Evolutionary conservation across 2,329 filamentous ascomycete species (phyloP).

Genomic region (Colletotrichum godetiae): DNA sequence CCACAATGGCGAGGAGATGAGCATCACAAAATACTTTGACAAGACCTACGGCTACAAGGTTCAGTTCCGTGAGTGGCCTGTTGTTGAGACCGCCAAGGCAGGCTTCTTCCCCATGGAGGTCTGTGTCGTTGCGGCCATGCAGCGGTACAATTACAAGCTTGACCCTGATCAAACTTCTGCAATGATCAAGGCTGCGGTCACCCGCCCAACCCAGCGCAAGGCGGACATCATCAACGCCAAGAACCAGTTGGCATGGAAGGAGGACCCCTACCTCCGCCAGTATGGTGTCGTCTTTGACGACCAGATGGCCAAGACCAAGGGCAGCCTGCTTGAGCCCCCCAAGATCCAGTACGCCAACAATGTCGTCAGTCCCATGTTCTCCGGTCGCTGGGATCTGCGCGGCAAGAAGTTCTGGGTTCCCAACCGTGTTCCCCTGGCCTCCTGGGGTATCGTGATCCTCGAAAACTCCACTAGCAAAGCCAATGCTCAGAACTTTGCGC

Average conservation of each 20-base stretch:
- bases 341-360: conserved; percentile 74
- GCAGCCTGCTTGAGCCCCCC: conserved; percentile 77
- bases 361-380: conserved; percentile 69
- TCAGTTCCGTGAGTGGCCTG: conserved; percentile 59
- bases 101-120: conserved; percentile 73
- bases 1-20: conserved; percentile 49
- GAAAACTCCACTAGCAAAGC: conserved; percentile 63
- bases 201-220: conserved; percentile 76
- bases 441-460: conserved; percentile 82
- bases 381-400: conserved; percentile 89
- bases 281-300: conserved; percentile 80
- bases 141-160: conserved; percentile 73
- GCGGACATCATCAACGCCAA: conserved; percentile 76
- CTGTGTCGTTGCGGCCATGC: conserved; percentile 62
- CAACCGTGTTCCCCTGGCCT: conserved; percentile 71
- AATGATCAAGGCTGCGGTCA: conserved; percentile 97
- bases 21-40: conserved; percentile 66
- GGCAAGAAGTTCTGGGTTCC: conserved; percentile 78
- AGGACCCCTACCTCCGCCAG: conserved; percentile 76
- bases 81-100: conserved; percentile 67
- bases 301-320: conserved; percentile 74
- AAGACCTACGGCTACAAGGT: conserved; percentile 65
- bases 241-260: conserved; percentile 71
- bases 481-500: conserved; percentile 69
- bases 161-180: conserved; percentile 73